Base-by-base conservation (phyloP, 805 yeast species). In the Schwanniomyces pseudopolymorphus region DNA sequence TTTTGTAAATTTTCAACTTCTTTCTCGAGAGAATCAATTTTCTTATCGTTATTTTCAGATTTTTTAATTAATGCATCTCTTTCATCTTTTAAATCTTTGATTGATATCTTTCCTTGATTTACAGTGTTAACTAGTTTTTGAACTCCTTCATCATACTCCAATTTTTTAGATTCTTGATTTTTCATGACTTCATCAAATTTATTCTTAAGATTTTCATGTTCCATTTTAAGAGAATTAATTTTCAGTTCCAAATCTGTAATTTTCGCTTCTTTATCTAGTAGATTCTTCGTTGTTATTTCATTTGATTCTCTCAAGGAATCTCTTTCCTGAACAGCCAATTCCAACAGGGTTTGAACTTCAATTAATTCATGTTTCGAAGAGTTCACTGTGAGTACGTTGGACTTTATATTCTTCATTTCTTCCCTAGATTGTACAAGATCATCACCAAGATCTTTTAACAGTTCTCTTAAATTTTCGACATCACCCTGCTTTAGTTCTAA, bases 361-460 rank as follows among this genome's bases (percentile, higher is more conserved):
- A n/a, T 24, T 8, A 47, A 24, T 36, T 47, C 40, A 3, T 22
- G n/a, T 26, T 38, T 19, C 11, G 27, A 13, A 4, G 33, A 17
- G 14, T 11, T 40, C 13, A 20, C 37, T 19, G 13, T 26, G 9
- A 22, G 19, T 8, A 20, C 28, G 3, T 9, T 31, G 8, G 36
- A n/a, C 27, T 22, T 31, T 16, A 36, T 7, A 17, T 33, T 28
- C 27, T 39, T 45, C 39, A 47, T 39, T 44, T 79, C 67, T 39
- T 85, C 89, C 52, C 78, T 81, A 0, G 89, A 80, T 4, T 79
- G 77, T 1, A 90, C 95, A 6, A 90, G 70, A 42, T 89, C 95
- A 56, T 87, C 80, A 1, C 97, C 97, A 22, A 90, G 75, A 46
- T 79, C 82, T 51, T 77, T 77, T 44, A 91, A 62, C 88, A 85